A percentile compares a stretch with the other conserved stretches of the same genome.
phyloP scores from a whole-genome alignment of 2,329 filamentous ascomycete genomes.

The Cercospora zeae-maydis region DNA sequence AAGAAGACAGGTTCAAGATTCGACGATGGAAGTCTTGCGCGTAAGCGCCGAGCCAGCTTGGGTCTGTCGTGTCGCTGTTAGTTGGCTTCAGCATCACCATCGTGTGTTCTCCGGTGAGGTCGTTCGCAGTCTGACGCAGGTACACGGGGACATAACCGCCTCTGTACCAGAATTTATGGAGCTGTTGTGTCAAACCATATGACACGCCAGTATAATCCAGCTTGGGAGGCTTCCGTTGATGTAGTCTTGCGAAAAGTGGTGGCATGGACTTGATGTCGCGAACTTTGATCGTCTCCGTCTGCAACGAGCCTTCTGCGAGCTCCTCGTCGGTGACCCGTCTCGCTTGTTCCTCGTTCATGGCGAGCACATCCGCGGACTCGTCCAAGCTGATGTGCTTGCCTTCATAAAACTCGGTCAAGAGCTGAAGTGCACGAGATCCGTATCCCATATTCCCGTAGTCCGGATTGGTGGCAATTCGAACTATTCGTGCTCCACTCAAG shows the following conservation, averaged over 20 bases:
- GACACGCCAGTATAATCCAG: slow-evolving; percentile 95
- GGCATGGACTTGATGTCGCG: slow-evolving; percentile 90
- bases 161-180: slow-evolving; percentile 98
- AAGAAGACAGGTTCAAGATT: slow-evolving; percentile 86
- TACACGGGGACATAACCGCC: slow-evolving; percentile 85
- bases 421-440: slow-evolving; percentile 79
- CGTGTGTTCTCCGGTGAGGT: slow-evolving; percentile 94
- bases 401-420: slow-evolving; percentile 89
- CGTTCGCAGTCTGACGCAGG: slow-evolving; percentile 89
- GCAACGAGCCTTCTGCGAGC: slow-evolving; percentile 68
- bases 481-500: slow-evolving; percentile 84
- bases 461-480: slow-evolving; percentile 93
- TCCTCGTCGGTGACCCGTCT: slow-evolving; percentile 78
- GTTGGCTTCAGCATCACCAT: slow-evolving; percentile 94
- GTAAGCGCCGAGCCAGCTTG: slow-evolving; percentile 84
- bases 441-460: slow-evolving; percentile 93
- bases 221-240: slow-evolving; percentile 71
- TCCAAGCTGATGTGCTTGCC: slow-evolving; percentile 83
- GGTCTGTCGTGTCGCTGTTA: slow-evolving; percentile 56
- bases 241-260: slow-evolving; percentile 82
- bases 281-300: slow-evolving; percentile 84
- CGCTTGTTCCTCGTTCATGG: slow-evolving; percentile 54
- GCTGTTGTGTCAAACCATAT: slow-evolving; percentile 79
- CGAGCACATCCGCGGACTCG: slow-evolving; percentile 57
- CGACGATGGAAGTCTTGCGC: slow-evolving; percentile 89